Percentiles rank a stretch among this genome's conserved stretches.
phyloP scores from a whole-genome alignment of 1,284 basidiomycete genomes.

The Pyrrhoderma lamaoense region DNA sequence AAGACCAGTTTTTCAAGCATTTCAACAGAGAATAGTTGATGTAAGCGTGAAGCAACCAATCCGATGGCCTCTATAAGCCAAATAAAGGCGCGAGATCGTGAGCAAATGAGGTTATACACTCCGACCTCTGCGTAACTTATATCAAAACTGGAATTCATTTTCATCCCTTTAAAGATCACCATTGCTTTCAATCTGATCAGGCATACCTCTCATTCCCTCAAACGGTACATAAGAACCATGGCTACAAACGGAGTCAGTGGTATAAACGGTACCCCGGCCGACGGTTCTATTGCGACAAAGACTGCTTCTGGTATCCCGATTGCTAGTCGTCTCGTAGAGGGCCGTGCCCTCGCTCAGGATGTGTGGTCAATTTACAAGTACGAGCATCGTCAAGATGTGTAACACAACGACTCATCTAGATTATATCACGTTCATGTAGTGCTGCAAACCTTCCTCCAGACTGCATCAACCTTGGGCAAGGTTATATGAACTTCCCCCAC shows the following conservation, averaged over 20 bases:
- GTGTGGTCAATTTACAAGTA: constrained; percentile 94
- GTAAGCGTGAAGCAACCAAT: too few relatives aligned
- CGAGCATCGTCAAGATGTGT: constrained; percentile 24
- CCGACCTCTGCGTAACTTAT: background rate
- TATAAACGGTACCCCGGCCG: constrained; percentile 1
- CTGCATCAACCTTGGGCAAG: constrained; percentile 89
- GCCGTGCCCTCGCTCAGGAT: constrained; percentile 72
- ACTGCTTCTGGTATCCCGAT: constrained; percentile 40
- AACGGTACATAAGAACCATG: constrained; percentile 7
- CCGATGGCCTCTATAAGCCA: too few relatives aligned
- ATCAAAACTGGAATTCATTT: background rate
- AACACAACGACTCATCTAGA: constrained; percentile 14
- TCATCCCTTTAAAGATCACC: constrained; percentile 3
- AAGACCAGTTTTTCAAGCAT: too few relatives aligned
- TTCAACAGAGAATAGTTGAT: too few relatives aligned
- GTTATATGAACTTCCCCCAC: constrained; percentile 93
- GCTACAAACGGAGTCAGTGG: constrained; percentile 6
- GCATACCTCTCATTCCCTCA: constrained; percentile 7
- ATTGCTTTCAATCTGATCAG: constrained; percentile 8
- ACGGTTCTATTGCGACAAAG: constrained; percentile 8
- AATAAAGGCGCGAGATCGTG: background rate
- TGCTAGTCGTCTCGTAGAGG: constrained; percentile 63
- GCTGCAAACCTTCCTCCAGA: constrained; percentile 79
- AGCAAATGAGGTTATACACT: background rate
- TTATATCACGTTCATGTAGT: constrained; percentile 33